Percentiles rank a stretch among this genome's conserved stretches.
phyloP scores from a whole-genome alignment of 1,284 basidiomycete species.

The Tetrapyrgos nigripes region DNA sequence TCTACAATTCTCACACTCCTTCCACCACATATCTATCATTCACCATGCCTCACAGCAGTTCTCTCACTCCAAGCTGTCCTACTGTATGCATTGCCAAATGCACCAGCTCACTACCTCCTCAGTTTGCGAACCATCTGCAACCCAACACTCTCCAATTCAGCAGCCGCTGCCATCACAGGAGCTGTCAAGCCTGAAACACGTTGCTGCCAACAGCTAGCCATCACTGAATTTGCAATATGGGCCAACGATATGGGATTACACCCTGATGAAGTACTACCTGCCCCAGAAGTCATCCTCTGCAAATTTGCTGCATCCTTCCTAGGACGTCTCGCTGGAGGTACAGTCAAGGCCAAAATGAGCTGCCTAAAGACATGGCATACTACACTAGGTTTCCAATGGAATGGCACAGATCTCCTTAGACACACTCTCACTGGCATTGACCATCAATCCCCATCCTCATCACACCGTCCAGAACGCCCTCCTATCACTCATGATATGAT shows the following conservation, averaged over 20 bases:
- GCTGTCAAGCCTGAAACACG: too few species aligned
- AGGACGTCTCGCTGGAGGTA: background rate
- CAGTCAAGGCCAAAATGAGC: background rate
- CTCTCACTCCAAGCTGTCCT: too few species aligned
- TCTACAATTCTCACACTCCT: too few species aligned
- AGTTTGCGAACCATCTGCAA: too few species aligned
- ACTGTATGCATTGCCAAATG: too few species aligned
- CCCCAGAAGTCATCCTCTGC: background rate
- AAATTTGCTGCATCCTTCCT: constrained; percentile 1
- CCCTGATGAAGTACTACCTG: background rate
- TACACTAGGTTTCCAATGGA: background rate
- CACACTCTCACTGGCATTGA: constrained; percentile 2
- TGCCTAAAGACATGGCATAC: background rate
- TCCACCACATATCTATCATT: too few species aligned
- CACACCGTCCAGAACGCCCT: background rate
- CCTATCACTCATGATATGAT: too few species aligned
- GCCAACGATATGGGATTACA: background rate
- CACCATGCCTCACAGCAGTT: too few species aligned
- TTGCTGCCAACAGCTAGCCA: background rate
- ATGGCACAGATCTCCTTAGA: background rate
- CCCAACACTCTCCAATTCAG: too few species aligned
- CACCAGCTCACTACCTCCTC: too few species aligned
- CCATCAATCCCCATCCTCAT: background rate
- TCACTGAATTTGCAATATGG: background rate
- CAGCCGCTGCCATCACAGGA: too few species aligned